Conservation (phyloP, 208 protist species). For the Acanthamoeba comandoni region DNA sequence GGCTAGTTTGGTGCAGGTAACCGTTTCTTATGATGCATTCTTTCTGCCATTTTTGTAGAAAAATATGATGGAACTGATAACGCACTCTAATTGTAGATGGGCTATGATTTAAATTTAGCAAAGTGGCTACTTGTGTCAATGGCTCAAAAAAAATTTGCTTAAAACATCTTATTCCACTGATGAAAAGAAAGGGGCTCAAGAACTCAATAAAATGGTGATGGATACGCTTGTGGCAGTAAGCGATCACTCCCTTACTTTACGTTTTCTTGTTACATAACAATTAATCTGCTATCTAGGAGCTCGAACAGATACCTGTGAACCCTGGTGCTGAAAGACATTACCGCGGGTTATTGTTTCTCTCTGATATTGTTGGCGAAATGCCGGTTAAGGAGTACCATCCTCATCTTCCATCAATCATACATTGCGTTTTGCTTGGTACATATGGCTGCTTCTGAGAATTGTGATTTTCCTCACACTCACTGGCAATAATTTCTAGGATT, state of each 20-base stretch:
- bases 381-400: conserved; percentile 17
- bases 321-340: conserved; percentile 16
- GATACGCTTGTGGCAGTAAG: conserved; percentile 56
- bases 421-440: conserved; percentile 47
- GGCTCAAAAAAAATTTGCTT: conserved; percentile 65
- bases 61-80: neutral
- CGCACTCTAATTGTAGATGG: neutral
- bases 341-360: conserved; percentile 28
- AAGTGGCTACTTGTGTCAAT: conserved; percentile 71
- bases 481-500: neutral
- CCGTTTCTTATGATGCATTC: neutral
- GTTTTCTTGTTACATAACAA: neutral
- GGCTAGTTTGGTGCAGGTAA: conserved; percentile 21
- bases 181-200: conserved; percentile 24
- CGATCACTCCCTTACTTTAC: neutral
- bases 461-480: conserved; percentile 5
- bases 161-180: neutral
- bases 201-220: conserved; percentile 60
- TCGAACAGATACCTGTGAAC: conserved; percentile 29
- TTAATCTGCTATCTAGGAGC: conserved; percentile 6
- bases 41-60: neutral
- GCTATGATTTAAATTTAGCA: conserved; percentile 7
- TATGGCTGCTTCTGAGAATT: neutral
- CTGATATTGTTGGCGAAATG: conserved; percentile 42
- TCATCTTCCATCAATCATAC: conserved; percentile 23